These are phyloP conservation scores for Xylaria sp. DNA, from an alignment of 2,329 filamentous ascomycete species.

Conservation along the genomic window DNA sequence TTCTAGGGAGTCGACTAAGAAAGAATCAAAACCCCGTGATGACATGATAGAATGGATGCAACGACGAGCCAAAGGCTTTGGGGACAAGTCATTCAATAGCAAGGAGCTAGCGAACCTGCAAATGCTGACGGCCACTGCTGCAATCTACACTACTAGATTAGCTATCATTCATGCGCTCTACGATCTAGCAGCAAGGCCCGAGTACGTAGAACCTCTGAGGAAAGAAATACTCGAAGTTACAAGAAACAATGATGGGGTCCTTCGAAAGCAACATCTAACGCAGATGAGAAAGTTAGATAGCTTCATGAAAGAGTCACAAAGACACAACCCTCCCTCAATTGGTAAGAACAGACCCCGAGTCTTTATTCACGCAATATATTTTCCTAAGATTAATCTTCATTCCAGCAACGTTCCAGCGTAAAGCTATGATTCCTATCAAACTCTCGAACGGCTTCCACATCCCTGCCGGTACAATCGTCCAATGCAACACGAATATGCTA, in stretches of 20 bases:
- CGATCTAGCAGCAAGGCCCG: conserved; percentile 54
- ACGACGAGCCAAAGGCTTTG: conserved; percentile 42
- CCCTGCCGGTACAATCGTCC: conserved; percentile 44
- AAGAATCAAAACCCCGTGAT: conserved; percentile 31
- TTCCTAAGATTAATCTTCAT: conserved; percentile 10
- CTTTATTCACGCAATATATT: too few species aligned
- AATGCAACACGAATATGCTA: conserved; percentile 45
- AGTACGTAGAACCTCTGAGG: conserved; percentile 56
- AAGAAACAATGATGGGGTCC: conserved; percentile 40
- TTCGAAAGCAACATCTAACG: conserved; percentile 46
- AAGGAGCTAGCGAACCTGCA: conserved; percentile 47
- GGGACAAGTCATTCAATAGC: conserved; percentile 42
- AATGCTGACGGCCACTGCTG: conserved; percentile 49
- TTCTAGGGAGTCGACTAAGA: conserved; percentile 22
- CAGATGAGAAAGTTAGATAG: conserved; percentile 51
- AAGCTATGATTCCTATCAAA: conserved; percentile 45
- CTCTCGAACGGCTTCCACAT: conserved; percentile 50
- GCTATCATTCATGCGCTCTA: conserved; percentile 52
- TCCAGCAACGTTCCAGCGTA: conserved; percentile 45
- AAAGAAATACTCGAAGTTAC: conserved; percentile 52
- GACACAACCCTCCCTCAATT: conserved; percentile 47
- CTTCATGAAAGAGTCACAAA: conserved; percentile 53
- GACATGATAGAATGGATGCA: conserved; percentile 49
- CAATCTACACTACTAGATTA: conserved; percentile 51
- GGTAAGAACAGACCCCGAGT: conserved; percentile 37